These are phyloP conservation scores for Ceratocystis diversiconidia DNA, from an alignment of 2,329 filamentous ascomycete genomes.

Conservation along the genomic window DNA sequence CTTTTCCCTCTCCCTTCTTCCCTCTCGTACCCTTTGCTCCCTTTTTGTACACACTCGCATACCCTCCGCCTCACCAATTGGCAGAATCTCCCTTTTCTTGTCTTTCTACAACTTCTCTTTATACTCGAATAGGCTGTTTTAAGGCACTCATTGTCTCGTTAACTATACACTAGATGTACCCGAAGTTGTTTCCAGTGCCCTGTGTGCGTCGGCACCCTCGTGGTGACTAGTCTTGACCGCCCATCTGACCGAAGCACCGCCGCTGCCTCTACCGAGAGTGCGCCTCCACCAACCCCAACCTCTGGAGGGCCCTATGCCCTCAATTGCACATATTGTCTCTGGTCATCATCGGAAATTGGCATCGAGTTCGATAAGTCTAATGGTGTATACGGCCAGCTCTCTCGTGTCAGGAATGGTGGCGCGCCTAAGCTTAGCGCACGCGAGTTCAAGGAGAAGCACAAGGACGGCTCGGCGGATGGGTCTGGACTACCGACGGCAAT, in stretches of 20 bases:
- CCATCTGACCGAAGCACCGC: slow-evolving; percentile 31
- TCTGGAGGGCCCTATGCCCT: slow-evolving; percentile 54
- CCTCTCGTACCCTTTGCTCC: background rate
- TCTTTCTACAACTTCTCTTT: background rate
- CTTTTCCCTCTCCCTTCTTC: background rate
- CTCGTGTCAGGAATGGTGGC: slow-evolving; percentile 53
- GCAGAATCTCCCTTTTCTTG: background rate
- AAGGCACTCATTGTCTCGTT: background rate
- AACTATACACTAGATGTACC: slow-evolving; percentile 49
- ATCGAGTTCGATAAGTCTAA: slow-evolving; percentile 83
- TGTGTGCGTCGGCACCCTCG: slow-evolving; percentile 59
- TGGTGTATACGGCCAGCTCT: slow-evolving; percentile 68
- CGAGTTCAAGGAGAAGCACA: slow-evolving; percentile 38
- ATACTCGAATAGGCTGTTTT: background rate
- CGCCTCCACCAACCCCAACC: slow-evolving; percentile 23
- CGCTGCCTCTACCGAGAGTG: slow-evolving; percentile 31
- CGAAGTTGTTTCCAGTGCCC: slow-evolving; percentile 94
- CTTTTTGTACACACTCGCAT: background rate
- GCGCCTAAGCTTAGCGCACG: slow-evolving; percentile 35
- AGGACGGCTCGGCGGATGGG: slow-evolving; percentile 27
- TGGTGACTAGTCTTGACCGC: slow-evolving; percentile 56
- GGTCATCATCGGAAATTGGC: slow-evolving; percentile 79
- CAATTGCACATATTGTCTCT: slow-evolving; percentile 80
- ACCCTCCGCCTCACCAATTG: background rate
- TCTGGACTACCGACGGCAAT: slow-evolving; percentile 33